Conservation (phyloP, 2,329 filamentous ascomycete species). For the Claviceps fusiformis region DNA sequence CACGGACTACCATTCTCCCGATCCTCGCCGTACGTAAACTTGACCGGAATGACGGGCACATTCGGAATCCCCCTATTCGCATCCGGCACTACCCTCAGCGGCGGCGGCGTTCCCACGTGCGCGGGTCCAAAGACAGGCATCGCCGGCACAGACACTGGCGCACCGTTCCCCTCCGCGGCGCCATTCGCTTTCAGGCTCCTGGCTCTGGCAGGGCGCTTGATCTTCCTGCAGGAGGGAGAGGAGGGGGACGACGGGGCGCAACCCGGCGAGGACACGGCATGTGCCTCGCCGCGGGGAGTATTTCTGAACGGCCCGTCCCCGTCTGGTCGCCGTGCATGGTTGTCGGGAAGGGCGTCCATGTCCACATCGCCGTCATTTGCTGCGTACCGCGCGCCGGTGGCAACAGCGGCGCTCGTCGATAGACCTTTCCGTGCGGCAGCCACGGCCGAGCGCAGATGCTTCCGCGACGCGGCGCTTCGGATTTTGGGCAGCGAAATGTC, state of each 20-base stretch:
- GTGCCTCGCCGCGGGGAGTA: background rate
- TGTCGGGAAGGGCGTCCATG: background rate
- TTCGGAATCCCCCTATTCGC: conserved; percentile 32
- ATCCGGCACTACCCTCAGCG: conserved; percentile 30
- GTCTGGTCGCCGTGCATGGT: background rate
- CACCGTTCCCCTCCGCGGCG: background rate
- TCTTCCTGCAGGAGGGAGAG: background rate
- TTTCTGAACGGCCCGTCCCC: background rate
- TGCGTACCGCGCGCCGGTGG: background rate
- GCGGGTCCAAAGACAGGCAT: background rate
- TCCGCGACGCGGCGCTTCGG: conserved; percentile 15
- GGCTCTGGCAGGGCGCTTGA: conserved; percentile 3
- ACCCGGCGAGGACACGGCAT: background rate
- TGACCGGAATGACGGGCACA: conserved; percentile 30
- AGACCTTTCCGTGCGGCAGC: conserved; percentile 1
- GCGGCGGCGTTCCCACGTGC: background rate
- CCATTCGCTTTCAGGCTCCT: background rate
- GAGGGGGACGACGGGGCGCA: too few relatives aligned
- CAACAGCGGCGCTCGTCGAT: background rate
- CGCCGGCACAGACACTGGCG: background rate
- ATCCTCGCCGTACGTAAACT: conserved; percentile 24
- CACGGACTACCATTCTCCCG: conserved; percentile 20
- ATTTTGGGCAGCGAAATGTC: conserved; percentile 25
- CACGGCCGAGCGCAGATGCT: conserved; percentile 3
- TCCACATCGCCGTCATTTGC: background rate